Evolutionary conservation across 2,329 filamentous ascomycete species (phyloP).

Genomic region (Reticulascus tulasneorum): DNA sequence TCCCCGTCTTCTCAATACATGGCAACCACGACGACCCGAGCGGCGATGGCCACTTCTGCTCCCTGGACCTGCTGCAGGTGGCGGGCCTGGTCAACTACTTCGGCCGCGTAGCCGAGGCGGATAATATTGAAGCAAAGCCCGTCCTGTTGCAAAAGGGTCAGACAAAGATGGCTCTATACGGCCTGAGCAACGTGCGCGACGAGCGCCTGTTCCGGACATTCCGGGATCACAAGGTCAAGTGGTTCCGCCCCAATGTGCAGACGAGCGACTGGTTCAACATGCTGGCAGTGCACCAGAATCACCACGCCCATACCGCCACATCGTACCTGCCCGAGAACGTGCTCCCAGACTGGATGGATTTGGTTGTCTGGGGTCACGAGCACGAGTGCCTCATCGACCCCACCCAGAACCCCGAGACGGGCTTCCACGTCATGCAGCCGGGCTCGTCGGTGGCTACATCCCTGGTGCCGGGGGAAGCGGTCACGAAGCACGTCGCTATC

Average conservation of each 20-base stretch:
- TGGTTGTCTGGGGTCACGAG: conserved; percentile 96
- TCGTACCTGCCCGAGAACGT: conserved; percentile 94
- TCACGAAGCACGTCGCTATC: conserved; percentile 85
- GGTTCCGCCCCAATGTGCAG: conserved; percentile 78
- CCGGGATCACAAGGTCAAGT: conserved; percentile 87
- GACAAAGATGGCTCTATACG: conserved; percentile 90
- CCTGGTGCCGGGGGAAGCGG: conserved; percentile 82
- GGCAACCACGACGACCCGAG: conserved; percentile 98
- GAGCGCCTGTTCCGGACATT: conserved; percentile 94
- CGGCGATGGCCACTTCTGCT: conserved; percentile 89
- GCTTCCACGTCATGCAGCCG: conserved; percentile 95
- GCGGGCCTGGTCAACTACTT: conserved; percentile 95
- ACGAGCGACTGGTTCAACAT: conserved; percentile 93
- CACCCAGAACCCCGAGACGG: conserved; percentile 74
- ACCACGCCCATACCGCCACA: conserved; percentile 85
- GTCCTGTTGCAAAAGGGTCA: conserved; percentile 88
- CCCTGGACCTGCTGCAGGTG: conserved; percentile 85
- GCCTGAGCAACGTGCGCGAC: conserved; percentile 92
- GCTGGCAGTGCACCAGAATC: conserved; percentile 93
- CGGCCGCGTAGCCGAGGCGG: conserved; percentile 83
- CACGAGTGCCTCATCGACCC: conserved; percentile 94
- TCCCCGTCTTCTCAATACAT: conserved; percentile 97
- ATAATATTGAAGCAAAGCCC: conserved; percentile 90
- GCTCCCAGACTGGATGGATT: conserved; percentile 82
- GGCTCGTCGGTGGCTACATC: conserved; percentile 96